phyloP scores from a whole-genome alignment of 805 yeast species.

The Hanseniaspora pseudoguilliermondii region DNA sequence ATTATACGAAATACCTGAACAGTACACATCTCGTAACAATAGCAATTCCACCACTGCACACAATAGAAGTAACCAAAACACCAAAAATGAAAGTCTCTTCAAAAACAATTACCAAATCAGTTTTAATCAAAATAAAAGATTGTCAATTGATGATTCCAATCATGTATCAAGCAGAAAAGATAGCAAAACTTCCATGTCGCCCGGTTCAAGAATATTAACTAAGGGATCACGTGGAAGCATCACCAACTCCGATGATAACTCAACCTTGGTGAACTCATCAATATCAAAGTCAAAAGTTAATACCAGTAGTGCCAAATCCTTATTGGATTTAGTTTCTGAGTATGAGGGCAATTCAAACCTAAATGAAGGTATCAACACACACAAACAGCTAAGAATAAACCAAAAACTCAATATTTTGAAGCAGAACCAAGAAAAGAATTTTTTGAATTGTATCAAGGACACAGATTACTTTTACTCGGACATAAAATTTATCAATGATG shows the following conservation, averaged over 20 bases:
- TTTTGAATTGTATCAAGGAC: not conserved
- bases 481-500: slow-evolving; percentile 6
- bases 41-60: not conserved
- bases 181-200: slow-evolving; percentile 4
- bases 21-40: not conserved
- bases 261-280: not conserved
- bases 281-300: not conserved
- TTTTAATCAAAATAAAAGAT: not conserved
- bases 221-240: not conserved
- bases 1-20: slow-evolving; percentile 9
- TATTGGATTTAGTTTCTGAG: not conserved
- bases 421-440: not conserved
- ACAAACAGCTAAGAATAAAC: slow-evolving; percentile 6
- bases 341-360: not conserved
- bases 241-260: not conserved
- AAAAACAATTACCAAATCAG: slow-evolving; percentile 10
- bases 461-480: slow-evolving; percentile 9
- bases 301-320: not conserved
- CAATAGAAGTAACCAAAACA: not conserved
- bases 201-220: not conserved
- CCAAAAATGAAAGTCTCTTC: not conserved
- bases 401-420: slow-evolving; percentile 3
- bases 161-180: not conserved
- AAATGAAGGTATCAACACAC: not conserved
- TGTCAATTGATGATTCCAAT: not conserved